Percentiles rank a stretch among this genome's conserved stretches.
Evolutionary conservation across 1,139 yeast genomes (phyloP).

Genomic region (Kurtzmaniella natalensis): DNA sequence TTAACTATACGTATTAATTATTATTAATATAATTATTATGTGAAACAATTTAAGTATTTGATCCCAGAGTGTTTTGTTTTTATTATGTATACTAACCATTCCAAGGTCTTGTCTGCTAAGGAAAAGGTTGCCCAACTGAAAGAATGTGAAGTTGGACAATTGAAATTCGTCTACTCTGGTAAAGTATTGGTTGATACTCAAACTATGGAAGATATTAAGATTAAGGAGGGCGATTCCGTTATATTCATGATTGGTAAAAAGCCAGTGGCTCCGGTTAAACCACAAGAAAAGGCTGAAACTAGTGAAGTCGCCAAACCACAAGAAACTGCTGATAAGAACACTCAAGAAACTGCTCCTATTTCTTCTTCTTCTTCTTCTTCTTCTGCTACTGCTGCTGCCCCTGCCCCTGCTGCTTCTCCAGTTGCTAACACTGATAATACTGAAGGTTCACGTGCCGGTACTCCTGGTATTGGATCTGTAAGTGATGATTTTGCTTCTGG

Average conservation of each 20-base stretch:
- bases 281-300: constrained; percentile 13
- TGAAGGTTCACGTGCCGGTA: constrained; percentile 11
- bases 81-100: neutral
- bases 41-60: neutral
- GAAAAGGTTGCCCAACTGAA: constrained; percentile 66
- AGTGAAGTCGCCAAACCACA: constrained; percentile 8
- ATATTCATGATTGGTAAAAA: constrained; percentile 68
- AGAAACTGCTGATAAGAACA: constrained; percentile 9
- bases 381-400: constrained; percentile 18
- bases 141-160: constrained; percentile 67
- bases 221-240: constrained; percentile 86
- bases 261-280: constrained; percentile 28
- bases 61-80: neutral
- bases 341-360: constrained; percentile 12
- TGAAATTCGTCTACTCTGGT: constrained; percentile 89
- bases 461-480: constrained; percentile 18
- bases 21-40: neutral
- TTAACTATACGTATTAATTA: neutral
- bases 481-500: constrained; percentile 52
- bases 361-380: constrained; percentile 21
- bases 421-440: constrained; percentile 10
- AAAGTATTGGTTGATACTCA: constrained; percentile 85
- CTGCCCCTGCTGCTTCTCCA: constrained; percentile 17
- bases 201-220: constrained; percentile 63
- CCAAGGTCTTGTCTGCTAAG: constrained; percentile 64